phyloP scores from a whole-genome alignment of 768 basidiomycete genomes.

The Podaxis pistillaris region DNA sequence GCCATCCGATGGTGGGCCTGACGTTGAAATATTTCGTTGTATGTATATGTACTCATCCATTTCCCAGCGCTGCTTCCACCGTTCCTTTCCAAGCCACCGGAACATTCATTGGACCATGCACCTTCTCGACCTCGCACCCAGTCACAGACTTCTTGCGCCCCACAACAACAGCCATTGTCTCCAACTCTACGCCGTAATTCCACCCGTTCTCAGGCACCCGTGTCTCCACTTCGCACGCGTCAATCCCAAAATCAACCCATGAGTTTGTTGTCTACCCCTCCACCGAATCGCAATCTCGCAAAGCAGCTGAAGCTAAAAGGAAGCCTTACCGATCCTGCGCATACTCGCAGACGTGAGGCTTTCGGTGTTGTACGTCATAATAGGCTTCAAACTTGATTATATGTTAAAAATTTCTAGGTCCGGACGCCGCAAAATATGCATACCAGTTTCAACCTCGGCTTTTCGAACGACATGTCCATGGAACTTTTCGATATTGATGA shows the following conservation, averaged over 20 bases:
- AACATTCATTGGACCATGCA: slow-evolving; percentile 13
- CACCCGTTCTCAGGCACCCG: slow-evolving; percentile 24
- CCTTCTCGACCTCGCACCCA: slow-evolving; percentile 51
- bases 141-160: slow-evolving; percentile 43
- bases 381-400: slow-evolving; percentile 20
- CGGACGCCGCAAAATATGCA: slow-evolving; percentile 30
- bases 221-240: slow-evolving; percentile 34
- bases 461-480: slow-evolving; percentile 42
- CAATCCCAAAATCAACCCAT: slow-evolving; percentile 31
- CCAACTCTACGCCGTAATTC: slow-evolving; percentile 32
- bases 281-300: slow-evolving; percentile 57
- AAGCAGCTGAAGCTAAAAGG: slow-evolving; percentile 65
- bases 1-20: slow-evolving; percentile 43
- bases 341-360: slow-evolving; percentile 43
- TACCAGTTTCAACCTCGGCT: slow-evolving; percentile 31
- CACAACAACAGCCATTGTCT: slow-evolving; percentile 33
- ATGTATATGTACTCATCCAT: slow-evolving; percentile 16
- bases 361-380: slow-evolving; percentile 35
- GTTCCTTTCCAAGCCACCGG: slow-evolving; percentile 39
- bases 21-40: not conserved
- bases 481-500: slow-evolving; percentile 78
- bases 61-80: slow-evolving; percentile 54
- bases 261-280: slow-evolving; percentile 58
- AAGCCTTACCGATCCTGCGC: slow-evolving; percentile 70
- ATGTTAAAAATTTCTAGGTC: slow-evolving; percentile 24